phyloP scores from a whole-genome alignment of 805 yeast genomes.

The Candida taoyuanica region DNA sequence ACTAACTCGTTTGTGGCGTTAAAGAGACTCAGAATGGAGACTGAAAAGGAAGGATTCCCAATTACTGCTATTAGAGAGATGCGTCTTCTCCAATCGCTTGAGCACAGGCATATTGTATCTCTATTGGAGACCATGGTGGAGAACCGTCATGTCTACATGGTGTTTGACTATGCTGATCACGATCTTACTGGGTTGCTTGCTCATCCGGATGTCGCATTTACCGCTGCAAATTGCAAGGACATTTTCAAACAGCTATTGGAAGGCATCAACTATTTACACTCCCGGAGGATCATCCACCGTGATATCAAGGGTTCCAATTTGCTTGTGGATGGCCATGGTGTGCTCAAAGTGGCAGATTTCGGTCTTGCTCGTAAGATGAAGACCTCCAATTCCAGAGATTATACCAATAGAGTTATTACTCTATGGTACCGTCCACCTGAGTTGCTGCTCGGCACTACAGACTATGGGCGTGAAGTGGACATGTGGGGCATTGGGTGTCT shows the following conservation, averaged over 20 bases:
- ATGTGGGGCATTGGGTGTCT: constrained; percentile 97
- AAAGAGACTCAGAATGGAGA: constrained; percentile 76
- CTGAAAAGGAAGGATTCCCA: constrained; percentile 93
- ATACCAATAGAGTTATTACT: constrained; percentile 93
- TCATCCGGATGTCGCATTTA: constrained; percentile 62
- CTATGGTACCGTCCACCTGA: constrained; percentile 98
- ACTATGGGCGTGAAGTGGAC: constrained; percentile 87
- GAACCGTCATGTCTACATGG: constrained; percentile 69
- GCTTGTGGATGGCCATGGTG: constrained; percentile 56
- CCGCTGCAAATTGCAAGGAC: constrained; percentile 62
- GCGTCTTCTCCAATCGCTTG: constrained; percentile 73
- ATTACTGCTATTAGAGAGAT: constrained; percentile 93
- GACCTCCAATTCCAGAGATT: constrained; percentile 52
- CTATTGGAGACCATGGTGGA: constrained; percentile 89
- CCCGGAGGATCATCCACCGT: constrained; percentile 65
- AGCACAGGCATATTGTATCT: constrained; percentile 78
- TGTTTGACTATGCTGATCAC: constrained; percentile 89
- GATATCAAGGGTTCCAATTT: constrained; percentile 83
- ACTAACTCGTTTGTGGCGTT: constrained; percentile 79
- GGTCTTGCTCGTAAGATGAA: constrained; percentile 79
- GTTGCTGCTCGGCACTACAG: constrained; percentile 81
- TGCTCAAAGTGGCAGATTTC: constrained; percentile 72
- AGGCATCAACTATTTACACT: constrained; percentile 68
- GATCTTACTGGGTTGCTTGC: constrained; percentile 85
- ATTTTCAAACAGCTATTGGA: constrained; percentile 60